Percentiles rank a stretch among this genome's conserved stretches.
Evolutionary conservation across 176 grass and related monocot genomes (phyloP).

Genomic region (Microstegium vimineum): DNA sequence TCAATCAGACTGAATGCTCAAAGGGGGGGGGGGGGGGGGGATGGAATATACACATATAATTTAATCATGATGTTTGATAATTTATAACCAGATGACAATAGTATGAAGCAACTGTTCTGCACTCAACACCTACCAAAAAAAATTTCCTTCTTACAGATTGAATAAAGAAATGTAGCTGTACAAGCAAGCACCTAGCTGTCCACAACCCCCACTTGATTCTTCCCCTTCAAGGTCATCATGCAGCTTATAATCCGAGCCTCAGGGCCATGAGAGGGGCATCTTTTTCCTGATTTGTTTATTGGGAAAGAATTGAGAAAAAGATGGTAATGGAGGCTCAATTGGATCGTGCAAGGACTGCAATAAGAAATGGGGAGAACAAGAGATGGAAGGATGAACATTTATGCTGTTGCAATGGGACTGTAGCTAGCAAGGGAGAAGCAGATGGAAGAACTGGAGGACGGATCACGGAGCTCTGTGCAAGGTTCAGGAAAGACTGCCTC

Average conservation of each 20-base stretch:
- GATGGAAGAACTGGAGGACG: slow-evolving; percentile 52
- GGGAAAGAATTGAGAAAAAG: slow-evolving; percentile 50
- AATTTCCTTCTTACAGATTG: slow-evolving; percentile 85
- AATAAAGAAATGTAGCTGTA: slow-evolving; percentile 97
- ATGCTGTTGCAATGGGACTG: slow-evolving; percentile 43
- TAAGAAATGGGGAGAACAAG: slow-evolving; percentile 1
- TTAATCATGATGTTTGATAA: slow-evolving; percentile 40
- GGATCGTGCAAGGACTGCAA: slow-evolving; percentile 41
- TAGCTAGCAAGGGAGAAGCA: slow-evolving; percentile 62
- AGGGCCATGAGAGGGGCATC: not conserved
- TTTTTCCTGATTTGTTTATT: slow-evolving; percentile 47
- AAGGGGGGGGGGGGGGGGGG: slow-evolving; percentile 7
- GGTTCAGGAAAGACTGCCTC: slow-evolving; percentile 62
- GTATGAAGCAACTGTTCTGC: slow-evolving; percentile 42
- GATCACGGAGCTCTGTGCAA: slow-evolving; percentile 49
- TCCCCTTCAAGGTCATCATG: slow-evolving; percentile 42
- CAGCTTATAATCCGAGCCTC: slow-evolving; percentile 15
- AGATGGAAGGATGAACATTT: slow-evolving; percentile 33
- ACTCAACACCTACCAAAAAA: slow-evolving; percentile 60
- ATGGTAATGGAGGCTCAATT: slow-evolving; percentile 29
- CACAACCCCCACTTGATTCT: slow-evolving; percentile 43
- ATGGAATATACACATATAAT: slow-evolving; percentile 45
- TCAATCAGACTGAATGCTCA: slow-evolving; percentile 21
- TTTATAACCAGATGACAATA: slow-evolving; percentile 43
- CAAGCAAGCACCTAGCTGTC: slow-evolving; percentile 69